Evolutionary conservation across 2,329 filamentous ascomycete species (phyloP).

Genomic region (Penicillium paneum): DNA sequence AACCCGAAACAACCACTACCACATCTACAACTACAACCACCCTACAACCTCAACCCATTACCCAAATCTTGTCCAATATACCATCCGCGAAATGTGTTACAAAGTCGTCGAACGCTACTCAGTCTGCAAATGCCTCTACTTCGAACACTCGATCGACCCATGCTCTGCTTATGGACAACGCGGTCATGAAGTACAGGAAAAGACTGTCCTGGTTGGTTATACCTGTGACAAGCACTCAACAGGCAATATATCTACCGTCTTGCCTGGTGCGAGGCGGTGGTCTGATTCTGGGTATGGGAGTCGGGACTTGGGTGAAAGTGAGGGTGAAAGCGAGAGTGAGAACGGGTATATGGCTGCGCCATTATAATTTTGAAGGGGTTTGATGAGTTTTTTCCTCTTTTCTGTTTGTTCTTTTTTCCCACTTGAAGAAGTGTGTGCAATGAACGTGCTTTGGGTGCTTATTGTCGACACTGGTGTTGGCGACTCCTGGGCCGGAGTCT

Average conservation of each 20-base stretch:
- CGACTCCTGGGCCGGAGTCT: neutral
- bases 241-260: constrained; percentile 3
- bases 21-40: neutral
- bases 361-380: neutral
- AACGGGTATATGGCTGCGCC: neutral
- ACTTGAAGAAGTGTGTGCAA: neutral
- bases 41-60: neutral
- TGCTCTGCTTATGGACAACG: constrained; percentile 72
- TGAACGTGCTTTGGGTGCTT: neutral
- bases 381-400: neutral
- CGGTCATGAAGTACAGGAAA: constrained; percentile 68
- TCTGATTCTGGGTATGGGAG: constrained; percentile 27
- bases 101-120: constrained; percentile 83
- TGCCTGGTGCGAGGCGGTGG: constrained; percentile 13
- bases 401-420: neutral
- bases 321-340: constrained; percentile 1
- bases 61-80: neutral
- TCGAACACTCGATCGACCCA: constrained; percentile 79
- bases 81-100: constrained; percentile 66
- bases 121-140: constrained; percentile 83
- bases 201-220: constrained; percentile 79
- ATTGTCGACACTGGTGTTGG: constrained; percentile 1
- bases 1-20: neutral
- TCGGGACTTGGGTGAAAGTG: constrained; percentile 14
- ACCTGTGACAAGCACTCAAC: constrained; percentile 60